Evolutionary conservation across 2,329 filamentous ascomycete species (phyloP), one percentile per base, ranked within the genome.

Genomic region (Xylariaceae sp.): DNA sequence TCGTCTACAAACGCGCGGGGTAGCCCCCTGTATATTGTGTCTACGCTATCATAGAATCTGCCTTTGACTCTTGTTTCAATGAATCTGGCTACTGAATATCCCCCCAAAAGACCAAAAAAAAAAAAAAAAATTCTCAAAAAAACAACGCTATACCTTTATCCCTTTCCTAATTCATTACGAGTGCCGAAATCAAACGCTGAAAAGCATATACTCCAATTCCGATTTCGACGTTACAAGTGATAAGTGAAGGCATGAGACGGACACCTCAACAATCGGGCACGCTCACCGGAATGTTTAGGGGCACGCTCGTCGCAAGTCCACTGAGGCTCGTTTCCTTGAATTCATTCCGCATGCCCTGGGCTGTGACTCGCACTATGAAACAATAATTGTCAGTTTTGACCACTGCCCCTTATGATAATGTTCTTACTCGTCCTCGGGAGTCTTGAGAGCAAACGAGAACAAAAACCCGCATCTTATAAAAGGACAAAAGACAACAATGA

Each of bases 241-340:
- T 7, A 40, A 30, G 6, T 41, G 9, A 39, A 39, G 35, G 35
- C 4, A 31, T 31, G 9, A 31, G 26, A 12, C 19, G 19, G 19
- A 31, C 11, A 32, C 5, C 34, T 68, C 60, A 78, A 49, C 76
- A 78, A 59, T 78, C 76, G n/a, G 76, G 76, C 32, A 78, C 76
- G 57, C 76, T 78, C 48, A 78, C 76, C 4, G 76, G 76, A 42
- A 78, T 78, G 55, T 78, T 69, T 27, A 78, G 64, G 6, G 75
- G 74, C 54, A 78, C 76, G 55, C 75, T 78, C 2, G 74, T 78
- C n/a, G 75, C 75, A 55, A 78, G 58, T 2, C 75, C 75, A 47
- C 76, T 78, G 30, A 79, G 62, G 56, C 75, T 78, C 3, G 76
- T 79, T 67, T 79, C 76, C 68, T 79, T 79, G 64, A 79, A 79